Evolutionary conservation across 257 asterid species (phyloP).

Genomic region (Plantago major): DNA sequence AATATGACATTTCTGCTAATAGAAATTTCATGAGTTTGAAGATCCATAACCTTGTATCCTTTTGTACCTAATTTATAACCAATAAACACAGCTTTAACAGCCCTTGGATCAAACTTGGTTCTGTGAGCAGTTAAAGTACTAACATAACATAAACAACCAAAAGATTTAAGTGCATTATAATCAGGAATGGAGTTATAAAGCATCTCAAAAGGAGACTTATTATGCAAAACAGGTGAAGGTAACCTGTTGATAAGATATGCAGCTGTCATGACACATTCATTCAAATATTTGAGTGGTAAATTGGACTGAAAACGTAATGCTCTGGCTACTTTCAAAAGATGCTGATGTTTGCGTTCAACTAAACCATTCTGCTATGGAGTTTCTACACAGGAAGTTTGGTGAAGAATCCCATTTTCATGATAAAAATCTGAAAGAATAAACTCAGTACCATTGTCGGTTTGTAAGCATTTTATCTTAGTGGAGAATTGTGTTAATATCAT

Average conservation of each 20-base stretch:
- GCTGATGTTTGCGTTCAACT: conserved; percentile 7
- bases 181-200: neutral
- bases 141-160: no score
- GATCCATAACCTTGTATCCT: no score
- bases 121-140: no score
- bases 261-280: neutral
- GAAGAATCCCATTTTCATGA: neutral
- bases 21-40: no score
- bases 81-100: no score
- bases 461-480: no score
- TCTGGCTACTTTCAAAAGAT: neutral
- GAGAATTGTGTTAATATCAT: no score
- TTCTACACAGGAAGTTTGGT: neutral
- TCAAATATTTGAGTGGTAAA: neutral
- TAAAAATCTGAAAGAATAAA: neutral
- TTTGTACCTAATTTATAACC: no score
- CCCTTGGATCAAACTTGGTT: no score
- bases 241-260: neutral
- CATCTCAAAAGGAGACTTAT: no score
- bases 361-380: neutral
- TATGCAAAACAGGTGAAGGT: no score
- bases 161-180: neutral
- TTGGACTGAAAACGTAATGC: neutral
- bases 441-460: neutral
- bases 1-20: no score